These are phyloP conservation scores for Claviceps cyperi DNA, from an alignment of 2,329 filamentous ascomycete species.

Conservation along the genomic window DNA sequence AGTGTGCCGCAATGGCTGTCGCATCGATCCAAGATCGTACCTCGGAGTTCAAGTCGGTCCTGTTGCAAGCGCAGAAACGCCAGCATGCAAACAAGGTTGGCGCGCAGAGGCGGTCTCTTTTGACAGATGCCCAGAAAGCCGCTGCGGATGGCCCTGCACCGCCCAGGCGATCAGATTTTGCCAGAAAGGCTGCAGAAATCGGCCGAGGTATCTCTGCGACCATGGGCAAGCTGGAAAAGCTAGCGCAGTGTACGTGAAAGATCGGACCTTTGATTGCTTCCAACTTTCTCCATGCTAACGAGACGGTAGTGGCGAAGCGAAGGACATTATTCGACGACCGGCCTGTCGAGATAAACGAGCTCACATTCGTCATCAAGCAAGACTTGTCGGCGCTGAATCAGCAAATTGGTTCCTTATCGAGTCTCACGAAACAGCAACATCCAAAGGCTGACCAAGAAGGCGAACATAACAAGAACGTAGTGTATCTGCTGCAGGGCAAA, in stretches of 20 bases:
- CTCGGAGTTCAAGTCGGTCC: constrained; percentile 83
- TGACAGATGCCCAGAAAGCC: constrained; percentile 59
- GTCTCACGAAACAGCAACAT: constrained; percentile 62
- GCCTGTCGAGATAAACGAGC: constrained; percentile 90
- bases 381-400: constrained; percentile 74
- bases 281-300: not conserved
- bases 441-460: constrained; percentile 66
- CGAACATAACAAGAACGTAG: constrained; percentile 96
- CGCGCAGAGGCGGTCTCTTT: constrained; percentile 65
- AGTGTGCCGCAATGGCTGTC: constrained; percentile 37
- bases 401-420: constrained; percentile 73
- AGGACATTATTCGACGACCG: constrained; percentile 96
- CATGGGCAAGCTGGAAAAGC: constrained; percentile 86
- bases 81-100: constrained; percentile 64
- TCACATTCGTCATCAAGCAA: constrained; percentile 97
- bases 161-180: constrained; percentile 74
- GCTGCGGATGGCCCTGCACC: constrained; percentile 39
- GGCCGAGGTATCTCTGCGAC: constrained; percentile 82
- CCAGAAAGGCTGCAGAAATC: constrained; percentile 79
- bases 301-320: constrained; percentile 64
- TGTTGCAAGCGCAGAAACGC: constrained; percentile 69
- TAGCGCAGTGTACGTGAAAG: constrained; percentile 56
- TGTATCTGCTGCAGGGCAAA: constrained; percentile 80
- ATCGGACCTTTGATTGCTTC: too few relatives aligned
- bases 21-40: constrained; percentile 91